Evolutionary conservation across 805 yeast genomes (phyloP).

Genomic region (Saturnispora gosingensis): DNA sequence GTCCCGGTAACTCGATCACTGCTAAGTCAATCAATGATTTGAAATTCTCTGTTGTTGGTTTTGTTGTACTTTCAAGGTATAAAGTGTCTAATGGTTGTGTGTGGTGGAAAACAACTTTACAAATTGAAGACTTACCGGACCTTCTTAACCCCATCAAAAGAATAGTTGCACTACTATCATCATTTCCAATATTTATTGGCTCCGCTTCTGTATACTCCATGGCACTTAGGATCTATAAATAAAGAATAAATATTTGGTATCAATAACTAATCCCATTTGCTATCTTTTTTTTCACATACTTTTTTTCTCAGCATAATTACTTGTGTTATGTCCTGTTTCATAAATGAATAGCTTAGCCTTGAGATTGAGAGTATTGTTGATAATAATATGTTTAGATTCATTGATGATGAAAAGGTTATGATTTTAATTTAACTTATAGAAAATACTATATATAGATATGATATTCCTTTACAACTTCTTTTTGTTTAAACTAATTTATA

Average conservation of each 20-base stretch:
- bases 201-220: background rate
- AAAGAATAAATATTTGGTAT: background rate
- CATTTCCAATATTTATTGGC: background rate
- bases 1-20: slow-evolving; percentile 94
- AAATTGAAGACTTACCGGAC: slow-evolving; percentile 91
- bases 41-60: slow-evolving; percentile 79
- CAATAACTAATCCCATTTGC: background rate
- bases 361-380: no score
- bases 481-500: background rate
- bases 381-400: no score
- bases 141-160: slow-evolving; percentile 81
- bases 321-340: background rate
- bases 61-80: slow-evolving; percentile 81
- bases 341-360: no score
- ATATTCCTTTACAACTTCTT: background rate
- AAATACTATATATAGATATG: no score
- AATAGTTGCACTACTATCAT: slow-evolving; percentile 67
- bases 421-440: background rate
- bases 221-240: background rate
- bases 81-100: slow-evolving; percentile 94
- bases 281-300: background rate
- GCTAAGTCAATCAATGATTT: slow-evolving; percentile 76
- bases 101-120: slow-evolving; percentile 91
- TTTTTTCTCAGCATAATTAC: no score
- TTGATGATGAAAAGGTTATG: background rate